Percentiles rank a stretch among this genome's conserved stretches.
Evolutionary conservation across 2,329 filamentous ascomycete genomes (phyloP).

Genomic region (Zalaria sp.): DNA sequence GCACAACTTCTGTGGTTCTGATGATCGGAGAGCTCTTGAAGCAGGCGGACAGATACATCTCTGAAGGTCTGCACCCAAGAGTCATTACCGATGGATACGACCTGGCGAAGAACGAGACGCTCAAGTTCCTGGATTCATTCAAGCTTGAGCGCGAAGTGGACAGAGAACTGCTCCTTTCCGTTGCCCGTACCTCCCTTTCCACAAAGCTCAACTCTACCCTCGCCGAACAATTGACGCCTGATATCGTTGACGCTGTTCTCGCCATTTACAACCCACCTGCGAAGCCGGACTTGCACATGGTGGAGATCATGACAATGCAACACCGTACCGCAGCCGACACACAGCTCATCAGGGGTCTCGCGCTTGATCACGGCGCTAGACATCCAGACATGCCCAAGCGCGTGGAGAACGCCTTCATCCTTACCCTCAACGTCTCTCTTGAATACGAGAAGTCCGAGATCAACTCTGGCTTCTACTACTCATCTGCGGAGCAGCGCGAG

Average conservation of each 20-base stretch:
- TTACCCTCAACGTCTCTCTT: constrained; percentile 89
- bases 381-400: constrained; percentile 98
- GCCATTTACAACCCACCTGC: constrained; percentile 79
- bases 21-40: constrained; percentile 93
- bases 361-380: constrained; percentile 85
- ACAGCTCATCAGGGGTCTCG: constrained; percentile 84
- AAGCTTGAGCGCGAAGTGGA: constrained; percentile 82
- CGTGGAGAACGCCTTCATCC: constrained; percentile 86
- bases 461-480: constrained; percentile 98
- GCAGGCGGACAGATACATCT: constrained; percentile 92
- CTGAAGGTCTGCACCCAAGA: constrained; percentile 89
- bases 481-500: constrained; percentile 87
- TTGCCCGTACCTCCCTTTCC: constrained; percentile 84
- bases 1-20: constrained; percentile 90
- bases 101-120: constrained; percentile 80
- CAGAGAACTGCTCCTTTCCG: constrained; percentile 81
- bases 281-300: constrained; percentile 97
- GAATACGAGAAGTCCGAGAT: constrained; percentile 99
- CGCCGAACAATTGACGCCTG: constrained; percentile 80
- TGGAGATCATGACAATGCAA: constrained; percentile 99
- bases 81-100: constrained; percentile 98
- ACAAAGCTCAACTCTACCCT: constrained; percentile 88
- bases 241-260: constrained; percentile 91
- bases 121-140: constrained; percentile 93
- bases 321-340: constrained; percentile 93